A percentile compares a stretch with the other conserved stretches of the same genome.
phyloP scores from a whole-genome alignment of 140 eudicot genomes.

The Flaveria floridana region DNA sequence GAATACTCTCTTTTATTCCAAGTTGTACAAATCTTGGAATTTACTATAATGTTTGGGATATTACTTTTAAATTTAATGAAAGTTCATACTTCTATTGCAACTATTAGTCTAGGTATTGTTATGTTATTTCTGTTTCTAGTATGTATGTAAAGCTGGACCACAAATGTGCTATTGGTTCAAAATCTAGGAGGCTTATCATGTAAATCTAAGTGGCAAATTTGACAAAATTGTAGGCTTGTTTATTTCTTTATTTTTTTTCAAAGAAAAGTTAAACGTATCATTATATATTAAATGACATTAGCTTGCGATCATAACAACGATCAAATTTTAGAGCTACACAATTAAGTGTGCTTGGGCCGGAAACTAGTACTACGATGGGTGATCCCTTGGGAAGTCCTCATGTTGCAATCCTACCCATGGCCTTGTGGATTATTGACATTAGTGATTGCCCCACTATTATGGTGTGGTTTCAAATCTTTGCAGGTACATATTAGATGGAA shows the following conservation, averaged over 20 bases:
- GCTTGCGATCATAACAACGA: too few relatives aligned
- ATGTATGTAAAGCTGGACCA: neutral
- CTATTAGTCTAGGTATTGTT: neutral
- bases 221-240: neutral
- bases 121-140: neutral
- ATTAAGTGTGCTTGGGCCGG: too few relatives aligned
- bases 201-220: neutral
- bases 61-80: neutral
- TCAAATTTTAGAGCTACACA: too few relatives aligned
- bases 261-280: neutral
- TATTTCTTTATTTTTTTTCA: neutral
- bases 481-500: too few relatives aligned
- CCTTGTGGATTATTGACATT: too few relatives aligned
- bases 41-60: neutral
- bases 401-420: too few relatives aligned
- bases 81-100: neutral
- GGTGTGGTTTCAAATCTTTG: too few relatives aligned
- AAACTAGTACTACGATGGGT: too few relatives aligned
- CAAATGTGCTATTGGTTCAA: neutral
- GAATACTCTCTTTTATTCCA: neutral
- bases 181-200: neutral
- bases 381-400: too few relatives aligned
- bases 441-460: too few relatives aligned
- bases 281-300: neutral
- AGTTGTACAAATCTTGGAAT: neutral